Evolutionary conservation across 2,329 filamentous ascomycete species (phyloP), one percentile per base, ranked within the genome.

Genomic region (Mycosphaerelloides madeirae): DNA sequence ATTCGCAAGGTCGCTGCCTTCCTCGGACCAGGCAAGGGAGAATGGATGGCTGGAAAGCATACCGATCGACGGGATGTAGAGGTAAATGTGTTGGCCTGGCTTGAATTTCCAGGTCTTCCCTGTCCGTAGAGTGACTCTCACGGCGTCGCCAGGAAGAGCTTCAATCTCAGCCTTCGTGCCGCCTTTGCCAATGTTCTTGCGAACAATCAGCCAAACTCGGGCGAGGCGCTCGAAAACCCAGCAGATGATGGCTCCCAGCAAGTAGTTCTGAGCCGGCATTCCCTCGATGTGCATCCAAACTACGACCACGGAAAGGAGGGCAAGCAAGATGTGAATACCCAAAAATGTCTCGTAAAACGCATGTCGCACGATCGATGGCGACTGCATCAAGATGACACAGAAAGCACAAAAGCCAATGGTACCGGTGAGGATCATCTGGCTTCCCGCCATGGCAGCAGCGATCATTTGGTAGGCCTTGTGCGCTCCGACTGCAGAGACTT

Each of bases 281-380:
- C 69, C 57, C 49, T 75, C 70, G 34, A 84, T 65, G 49, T 80
- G 85, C 55, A 84, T 79, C 76, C 80, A 89, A 5, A 88, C 66
- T 9, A 78, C 83, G 31, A 77, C 74, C 43, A 87, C 67, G 6
- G 78, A 70, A 13, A 79, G 61, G 14, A 78, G 73, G 28, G 81
- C 84, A 18, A 80, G 73, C 3, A 73, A 58, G 46, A 88, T 85
- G 66, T 91, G 85, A 28, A 85, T 61, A 44, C 85, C 70, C 65
- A 89, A 80, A 74, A 90, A 90, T 2, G 75, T 78, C 66, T 90
- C 85, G 64, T 90, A 90, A 61, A 84, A 88, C 13, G 85, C 85
- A 61, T 90, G 85, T 44, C 86, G 78, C 20, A 88, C 67, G 40
- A 83, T 75, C 36, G 84, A 87, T 34, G 79, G 76, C 1, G 85